Evolutionary conservation across 768 basidiomycete genomes (phyloP).

Genomic region (Tephrocybe rancida): DNA sequence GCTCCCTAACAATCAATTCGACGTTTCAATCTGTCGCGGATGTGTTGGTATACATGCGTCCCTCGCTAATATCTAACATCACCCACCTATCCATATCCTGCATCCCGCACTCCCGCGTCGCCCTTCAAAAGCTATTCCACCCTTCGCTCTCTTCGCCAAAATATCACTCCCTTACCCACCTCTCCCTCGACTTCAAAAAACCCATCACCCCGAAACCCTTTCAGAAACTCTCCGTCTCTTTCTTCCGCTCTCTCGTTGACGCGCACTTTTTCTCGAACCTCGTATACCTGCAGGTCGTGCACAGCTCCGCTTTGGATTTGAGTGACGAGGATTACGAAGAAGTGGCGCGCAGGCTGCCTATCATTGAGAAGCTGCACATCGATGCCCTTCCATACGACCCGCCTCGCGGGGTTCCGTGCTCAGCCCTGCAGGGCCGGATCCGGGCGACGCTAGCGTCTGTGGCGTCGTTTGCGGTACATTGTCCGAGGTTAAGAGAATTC

Average conservation of each 20-base stretch:
- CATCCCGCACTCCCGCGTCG: not conserved
- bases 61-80: constrained; percentile 1
- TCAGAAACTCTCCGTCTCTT: not conserved
- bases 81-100: not conserved
- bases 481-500: constrained; percentile 4
- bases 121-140: not conserved
- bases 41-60: not conserved
- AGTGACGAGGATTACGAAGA: constrained; percentile 5
- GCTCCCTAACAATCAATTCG: not conserved
- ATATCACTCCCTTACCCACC: not conserved
- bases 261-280: not conserved
- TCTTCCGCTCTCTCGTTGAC: not conserved
- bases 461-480: constrained; percentile 4
- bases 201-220: not conserved
- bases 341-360: not conserved
- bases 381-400: not conserved
- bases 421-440: not conserved
- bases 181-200: constrained; percentile 1
- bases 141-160: not conserved
- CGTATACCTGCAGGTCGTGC: not conserved
- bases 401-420: not conserved
- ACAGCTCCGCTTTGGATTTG: not conserved
- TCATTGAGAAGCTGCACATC: not conserved
- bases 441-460: constrained; percentile 3
- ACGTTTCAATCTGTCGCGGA: not conserved